These are phyloP conservation scores for Metarhizium guizhouense DNA, from an alignment of 2,329 filamentous ascomycete genomes.

Conservation along the genomic window DNA sequence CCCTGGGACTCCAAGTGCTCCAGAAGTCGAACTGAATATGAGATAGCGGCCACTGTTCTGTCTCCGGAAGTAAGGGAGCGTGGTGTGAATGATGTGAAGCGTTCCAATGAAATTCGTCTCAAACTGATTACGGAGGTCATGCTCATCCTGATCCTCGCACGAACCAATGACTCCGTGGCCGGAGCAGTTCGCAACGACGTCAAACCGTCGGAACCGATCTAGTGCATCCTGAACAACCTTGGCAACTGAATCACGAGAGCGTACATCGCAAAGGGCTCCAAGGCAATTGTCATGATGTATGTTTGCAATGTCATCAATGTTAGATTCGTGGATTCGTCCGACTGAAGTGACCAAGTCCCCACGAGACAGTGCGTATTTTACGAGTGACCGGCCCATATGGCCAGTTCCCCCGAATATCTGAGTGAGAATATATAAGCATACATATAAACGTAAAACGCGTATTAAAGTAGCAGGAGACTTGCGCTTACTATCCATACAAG, in stretches of 20 bases:
- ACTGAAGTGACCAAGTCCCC: constrained; percentile 82
- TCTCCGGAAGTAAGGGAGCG: constrained; percentile 76
- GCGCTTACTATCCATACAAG: constrained; percentile 68
- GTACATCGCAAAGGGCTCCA: constrained; percentile 81
- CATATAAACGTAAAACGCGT: neutral
- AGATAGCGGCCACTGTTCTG: constrained; percentile 73
- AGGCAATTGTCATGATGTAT: constrained; percentile 67
- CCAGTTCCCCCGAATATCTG: constrained; percentile 94
- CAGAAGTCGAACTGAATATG: constrained; percentile 89
- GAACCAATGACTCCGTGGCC: constrained; percentile 93
- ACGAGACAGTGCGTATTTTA: constrained; percentile 70
- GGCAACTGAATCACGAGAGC: constrained; percentile 68
- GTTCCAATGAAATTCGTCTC: constrained; percentile 97
- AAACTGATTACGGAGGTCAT: constrained; percentile 91
- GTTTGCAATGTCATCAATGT: constrained; percentile 59
- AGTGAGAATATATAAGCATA: constrained; percentile 1
- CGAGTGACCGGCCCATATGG: constrained; percentile 87
- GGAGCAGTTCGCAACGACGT: constrained; percentile 87
- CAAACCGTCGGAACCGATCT: constrained; percentile 68
- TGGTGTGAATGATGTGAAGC: constrained; percentile 83
- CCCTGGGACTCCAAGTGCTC: constrained; percentile 87
- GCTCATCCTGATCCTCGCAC: constrained; percentile 93
- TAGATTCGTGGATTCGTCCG: constrained; percentile 73
- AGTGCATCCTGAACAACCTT: constrained; percentile 63
- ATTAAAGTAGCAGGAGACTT: neutral